Percentiles rank a stretch among this genome's conserved stretches.
Evolutionary conservation across 1,139 yeast species (phyloP).

Genomic region (Saccharomyces hybrid): DNA sequence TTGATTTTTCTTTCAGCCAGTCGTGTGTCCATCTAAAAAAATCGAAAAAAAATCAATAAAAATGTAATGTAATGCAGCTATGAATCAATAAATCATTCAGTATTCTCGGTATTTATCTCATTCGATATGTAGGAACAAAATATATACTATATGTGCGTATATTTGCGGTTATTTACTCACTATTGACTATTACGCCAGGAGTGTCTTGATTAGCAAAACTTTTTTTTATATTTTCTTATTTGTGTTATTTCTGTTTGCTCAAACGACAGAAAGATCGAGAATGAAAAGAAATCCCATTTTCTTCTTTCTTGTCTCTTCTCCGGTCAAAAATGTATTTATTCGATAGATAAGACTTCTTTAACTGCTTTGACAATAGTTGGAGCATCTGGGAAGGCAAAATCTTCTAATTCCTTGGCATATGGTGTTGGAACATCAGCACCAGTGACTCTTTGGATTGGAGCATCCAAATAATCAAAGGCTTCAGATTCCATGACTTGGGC

Average conservation of each 20-base stretch:
- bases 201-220: neutral
- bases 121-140: neutral
- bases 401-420: constrained; percentile 92
- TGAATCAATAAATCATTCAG: neutral
- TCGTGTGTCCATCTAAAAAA: neutral
- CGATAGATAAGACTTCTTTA: constrained; percentile 78
- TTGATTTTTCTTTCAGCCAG: neutral
- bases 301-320: neutral
- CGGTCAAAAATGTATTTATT: constrained; percentile 18
- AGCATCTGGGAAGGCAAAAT: constrained; percentile 96
- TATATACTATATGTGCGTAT: neutral
- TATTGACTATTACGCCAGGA: neutral
- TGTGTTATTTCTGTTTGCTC: neutral
- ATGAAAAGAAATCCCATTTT: too few relatives aligned
- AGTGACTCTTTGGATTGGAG: constrained; percentile 97
- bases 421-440: constrained; percentile 99
- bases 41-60: too few relatives aligned
- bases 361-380: constrained; percentile 86
- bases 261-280: too few relatives aligned
- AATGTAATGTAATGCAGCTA: neutral
- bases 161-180: neutral
- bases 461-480: constrained; percentile 96
- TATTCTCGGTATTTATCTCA: neutral
- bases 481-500: constrained; percentile 98
- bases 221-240: neutral